Evolutionary conservation across 2,329 filamentous ascomycete species (phyloP), one percentile per base, ranked within the genome.

Genomic region (Fusarium liriodendri): DNA sequence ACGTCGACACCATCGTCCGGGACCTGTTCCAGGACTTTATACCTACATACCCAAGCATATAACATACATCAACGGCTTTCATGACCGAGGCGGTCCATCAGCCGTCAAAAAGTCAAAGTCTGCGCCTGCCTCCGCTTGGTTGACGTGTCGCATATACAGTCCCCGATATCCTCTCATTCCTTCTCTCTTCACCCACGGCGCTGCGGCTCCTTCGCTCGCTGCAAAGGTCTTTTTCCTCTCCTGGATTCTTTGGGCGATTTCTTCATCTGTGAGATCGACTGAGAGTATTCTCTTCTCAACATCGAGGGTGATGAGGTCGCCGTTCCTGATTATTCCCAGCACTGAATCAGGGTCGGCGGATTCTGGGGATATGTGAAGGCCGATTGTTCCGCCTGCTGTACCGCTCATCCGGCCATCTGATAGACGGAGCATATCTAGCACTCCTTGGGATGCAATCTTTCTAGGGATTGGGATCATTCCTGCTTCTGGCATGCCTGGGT

Each of bases 401-500:
- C 95, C 95, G 27, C 90, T 93, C 86, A 98, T 98, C 33, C 95
- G 85, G 0, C 95, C 95, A 78, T 98, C 95, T 0, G 95, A 97
- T 35, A 98, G 88, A 2, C 97, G 87, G 5, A 97, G 90, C 81
- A 98, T 92, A 71, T 98, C 97, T 16, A 86, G 88, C 6, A 98
- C 88, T 10, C 93, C 93, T 1, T 91, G 91, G 0, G 92, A 91
- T 0, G 93, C 94, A 33, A 92, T 91, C 60, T 95, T 95, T 79
- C 95, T 93, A 18, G 97, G 91, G 27, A 89, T 89, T 0, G 88
- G 88, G 1, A 89, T 84, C 29, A 89, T 80, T 0, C 88, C 88
- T 65, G 97, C 95, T 82, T 98, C 95, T 2, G 95, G 95, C 95
- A 98, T 98, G 14, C 95, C 95, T 0, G 95, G 95, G 2, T 94